Percentiles rank a stretch among this genome's conserved stretches.
Evolutionary conservation across 257 asterid genomes (phyloP).

Genomic region (Primulina huaijiensis): DNA sequence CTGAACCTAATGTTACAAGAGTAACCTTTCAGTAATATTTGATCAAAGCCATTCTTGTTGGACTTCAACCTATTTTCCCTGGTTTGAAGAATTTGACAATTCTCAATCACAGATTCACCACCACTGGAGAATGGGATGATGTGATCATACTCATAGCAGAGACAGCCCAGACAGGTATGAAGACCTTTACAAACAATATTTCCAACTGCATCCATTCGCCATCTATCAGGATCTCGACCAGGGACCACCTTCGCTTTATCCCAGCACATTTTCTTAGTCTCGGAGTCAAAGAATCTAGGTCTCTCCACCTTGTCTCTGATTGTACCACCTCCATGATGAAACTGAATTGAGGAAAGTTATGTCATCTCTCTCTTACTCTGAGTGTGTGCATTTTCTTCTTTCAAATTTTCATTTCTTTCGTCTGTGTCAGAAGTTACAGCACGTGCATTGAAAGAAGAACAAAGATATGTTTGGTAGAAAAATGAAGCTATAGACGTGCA

Average conservation of each 20-base stretch:
- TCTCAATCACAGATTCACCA: slow-evolving; percentile 62
- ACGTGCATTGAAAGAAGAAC: neutral
- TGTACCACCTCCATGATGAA: slow-evolving; percentile 24
- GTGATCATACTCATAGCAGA: slow-evolving; percentile 76
- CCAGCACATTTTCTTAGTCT: slow-evolving; percentile 66
- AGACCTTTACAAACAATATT: slow-evolving; percentile 67
- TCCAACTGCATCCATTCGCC: slow-evolving; percentile 83
- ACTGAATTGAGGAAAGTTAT: slow-evolving; percentile 33
- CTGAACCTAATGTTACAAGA: slow-evolving; percentile 62
- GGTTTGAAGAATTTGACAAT: slow-evolving; percentile 86
- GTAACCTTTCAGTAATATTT: slow-evolving; percentile 55
- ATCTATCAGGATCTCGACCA: slow-evolving; percentile 79
- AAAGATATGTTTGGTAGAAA: no score
- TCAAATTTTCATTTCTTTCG: neutral
- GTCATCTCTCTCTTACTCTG: slow-evolving; percentile 24
- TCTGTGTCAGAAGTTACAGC: neutral
- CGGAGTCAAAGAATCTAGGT: slow-evolving; percentile 53
- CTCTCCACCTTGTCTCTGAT: slow-evolving; percentile 41
- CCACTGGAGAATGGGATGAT: slow-evolving; percentile 71
- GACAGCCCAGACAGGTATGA: slow-evolving; percentile 72
- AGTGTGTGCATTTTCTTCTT: neutral
- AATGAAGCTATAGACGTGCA: neutral
- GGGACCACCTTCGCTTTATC: slow-evolving; percentile 56
- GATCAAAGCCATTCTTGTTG: slow-evolving; percentile 43
- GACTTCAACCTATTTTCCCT: slow-evolving; percentile 79